Evolutionary conservation across 441 rosid species (phyloP).

Genomic region (Hypseocharis bilobata): DNA sequence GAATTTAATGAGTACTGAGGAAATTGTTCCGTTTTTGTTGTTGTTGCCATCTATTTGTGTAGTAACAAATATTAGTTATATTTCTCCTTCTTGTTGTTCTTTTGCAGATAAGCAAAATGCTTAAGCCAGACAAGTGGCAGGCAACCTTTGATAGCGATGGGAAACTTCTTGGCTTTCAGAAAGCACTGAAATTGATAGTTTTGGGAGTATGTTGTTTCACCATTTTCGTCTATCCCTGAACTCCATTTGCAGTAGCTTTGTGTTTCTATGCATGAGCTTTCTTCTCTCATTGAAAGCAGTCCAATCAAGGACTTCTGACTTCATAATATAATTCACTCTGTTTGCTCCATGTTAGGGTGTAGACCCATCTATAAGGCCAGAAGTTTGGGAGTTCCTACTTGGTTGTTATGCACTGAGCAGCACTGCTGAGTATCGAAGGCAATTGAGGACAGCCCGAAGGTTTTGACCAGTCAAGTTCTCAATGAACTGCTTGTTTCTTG

Average conservation of each 20-base stretch:
- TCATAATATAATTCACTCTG: conserved; percentile 11
- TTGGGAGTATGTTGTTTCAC: conserved; percentile 59
- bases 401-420: conserved; percentile 80
- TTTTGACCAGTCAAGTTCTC: conserved; percentile 23
- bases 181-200: conserved; percentile 64
- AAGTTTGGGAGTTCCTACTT: conserved; percentile 97
- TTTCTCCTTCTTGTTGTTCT: too few species aligned
- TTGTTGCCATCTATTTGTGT: too few species aligned
- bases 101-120: conserved; percentile 68
- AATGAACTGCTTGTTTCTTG: conserved; percentile 9
- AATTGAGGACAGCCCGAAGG: conserved; percentile 76
- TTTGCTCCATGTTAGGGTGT: conserved; percentile 57
- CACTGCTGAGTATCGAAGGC: conserved; percentile 65
- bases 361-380: conserved; percentile 85
- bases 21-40: not conserved
- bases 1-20: too few species aligned
- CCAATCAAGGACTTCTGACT: not conserved
- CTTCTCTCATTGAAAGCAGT: not conserved
- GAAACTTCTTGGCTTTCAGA: conserved; percentile 66
- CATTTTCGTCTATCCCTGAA: not conserved
- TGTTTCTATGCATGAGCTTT: not conserved
- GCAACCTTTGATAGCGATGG: conserved; percentile 67
- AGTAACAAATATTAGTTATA: too few species aligned
- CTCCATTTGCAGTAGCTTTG: conserved; percentile 1
- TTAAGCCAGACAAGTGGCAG: conserved; percentile 84